Conservation (phyloP, 306 rosid species). For the Leucaena leucocephala region DNA sequence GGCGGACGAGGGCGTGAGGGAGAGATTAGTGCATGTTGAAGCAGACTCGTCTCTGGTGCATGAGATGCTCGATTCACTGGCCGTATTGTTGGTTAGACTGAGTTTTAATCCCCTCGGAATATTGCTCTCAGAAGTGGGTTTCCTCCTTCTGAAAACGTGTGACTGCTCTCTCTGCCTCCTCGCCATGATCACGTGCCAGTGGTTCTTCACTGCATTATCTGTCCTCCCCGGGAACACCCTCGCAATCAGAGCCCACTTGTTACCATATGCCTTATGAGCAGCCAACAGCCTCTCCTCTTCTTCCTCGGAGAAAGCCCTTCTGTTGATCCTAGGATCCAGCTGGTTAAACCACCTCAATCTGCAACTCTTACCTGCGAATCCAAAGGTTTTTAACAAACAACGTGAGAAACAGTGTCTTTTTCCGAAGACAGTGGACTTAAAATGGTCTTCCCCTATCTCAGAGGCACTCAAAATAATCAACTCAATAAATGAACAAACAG, state of each 20-base stretch:
- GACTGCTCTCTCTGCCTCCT: constrained; percentile 74
- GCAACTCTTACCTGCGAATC: constrained; percentile 77
- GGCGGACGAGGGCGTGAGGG: constrained; percentile 46
- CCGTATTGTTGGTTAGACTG: constrained; percentile 46
- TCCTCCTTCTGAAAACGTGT: constrained; percentile 61
- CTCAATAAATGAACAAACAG: neutral
- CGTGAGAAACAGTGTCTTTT: neutral
- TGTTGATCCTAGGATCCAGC: constrained; percentile 85
- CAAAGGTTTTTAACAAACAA: neutral
- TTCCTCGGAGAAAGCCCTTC: constrained; percentile 67
- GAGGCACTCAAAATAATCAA: neutral
- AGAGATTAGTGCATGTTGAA: constrained; percentile 70
- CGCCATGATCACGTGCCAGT: constrained; percentile 96
- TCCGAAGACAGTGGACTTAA: neutral
- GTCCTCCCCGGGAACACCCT: constrained; percentile 92
- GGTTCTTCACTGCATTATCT: constrained; percentile 97
- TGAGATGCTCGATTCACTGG: constrained; percentile 61
- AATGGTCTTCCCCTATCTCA: neutral
- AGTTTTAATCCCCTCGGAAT: constrained; percentile 36
- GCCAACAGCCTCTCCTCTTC: constrained; percentile 79
- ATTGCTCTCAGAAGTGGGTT: constrained; percentile 21
- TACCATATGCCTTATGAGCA: constrained; percentile 75
- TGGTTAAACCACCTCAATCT: constrained; percentile 98
- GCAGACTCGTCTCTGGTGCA: constrained; percentile 62
- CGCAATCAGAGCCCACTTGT: constrained; percentile 93